Evolutionary conservation across 73 alveolate genomes (phyloP), one percentile per base, ranked within the genome.

Genomic region (Symbiodinium pilosum): DNA sequence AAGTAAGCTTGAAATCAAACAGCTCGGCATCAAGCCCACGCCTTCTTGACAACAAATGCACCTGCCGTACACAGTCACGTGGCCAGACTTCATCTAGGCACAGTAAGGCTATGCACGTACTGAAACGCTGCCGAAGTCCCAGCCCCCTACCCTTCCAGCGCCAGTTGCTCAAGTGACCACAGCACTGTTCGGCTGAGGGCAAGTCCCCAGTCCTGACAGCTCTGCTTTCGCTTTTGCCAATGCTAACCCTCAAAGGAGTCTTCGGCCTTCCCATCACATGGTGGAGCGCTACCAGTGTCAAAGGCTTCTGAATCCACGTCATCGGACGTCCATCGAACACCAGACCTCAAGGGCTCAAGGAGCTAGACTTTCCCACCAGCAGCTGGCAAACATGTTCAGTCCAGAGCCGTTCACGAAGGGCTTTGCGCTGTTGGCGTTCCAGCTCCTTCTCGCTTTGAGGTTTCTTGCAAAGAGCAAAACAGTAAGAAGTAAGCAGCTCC

Each of bases 171-270:
- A 51, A 91, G 32, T 4, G 89, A 39, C 97, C 97, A 91, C 42
- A 91, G 89, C 38, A 91, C 97, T 11, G 97, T 69, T 43, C 97
- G 34, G 88, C 88, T 91, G 42, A 91, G 88, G 30, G 97, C 88
- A 36, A 91, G 97, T 36, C 97, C 97, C 97, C 97, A 91, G 47
- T 91, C 97, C 97, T 91, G 85, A 43, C 51, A 4, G 75, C 75
- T 56, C 9, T 11, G 75, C 9, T 56, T 16, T 12, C 41, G 36
- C 77, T 26, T 47, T 47, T 14, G 39, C 39, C 83, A 24, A 32
- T 24, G 7, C 41, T 34, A 11, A 32, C 30, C 83, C 6, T 6
- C 83, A 11, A 5, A 28, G 30, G 30, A 81, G 9, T 34, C 36
- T 7, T 24, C 43, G 5, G 73, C 94, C 94, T 87, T 87, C 26